Percentiles rank a stretch among this genome's conserved stretches.
These are phyloP conservation scores for Alternaria atra DNA, from an alignment of 2,329 filamentous ascomycete genomes.

Conservation along the genomic window DNA sequence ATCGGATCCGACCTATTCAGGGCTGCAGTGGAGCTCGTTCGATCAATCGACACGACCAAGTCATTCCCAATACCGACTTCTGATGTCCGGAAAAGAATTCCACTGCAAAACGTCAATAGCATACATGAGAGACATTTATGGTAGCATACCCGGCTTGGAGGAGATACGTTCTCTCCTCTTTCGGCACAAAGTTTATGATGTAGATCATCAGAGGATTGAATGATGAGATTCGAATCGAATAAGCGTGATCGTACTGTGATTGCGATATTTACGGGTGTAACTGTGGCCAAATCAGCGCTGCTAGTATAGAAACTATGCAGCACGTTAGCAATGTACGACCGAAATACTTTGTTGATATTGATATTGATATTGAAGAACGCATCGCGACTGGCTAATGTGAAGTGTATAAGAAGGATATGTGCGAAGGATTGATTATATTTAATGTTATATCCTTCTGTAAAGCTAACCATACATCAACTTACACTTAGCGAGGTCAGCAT, in stretches of 20 bases:
- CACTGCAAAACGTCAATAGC: too few relatives aligned
- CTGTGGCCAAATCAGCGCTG: too few relatives aligned
- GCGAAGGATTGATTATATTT: too few relatives aligned
- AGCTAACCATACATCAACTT: too few relatives aligned
- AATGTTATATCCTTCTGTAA: too few relatives aligned
- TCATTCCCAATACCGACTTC: not conserved
- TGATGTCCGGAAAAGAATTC: not conserved
- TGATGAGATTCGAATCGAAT: conserved; percentile 29
- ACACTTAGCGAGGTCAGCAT: too few relatives aligned
- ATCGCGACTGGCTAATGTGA: not conserved
- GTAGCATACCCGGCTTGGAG: not conserved
- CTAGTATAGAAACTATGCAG: too few relatives aligned
- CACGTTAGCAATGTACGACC: too few relatives aligned
- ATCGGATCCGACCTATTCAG: not conserved
- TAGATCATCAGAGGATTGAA: conserved; percentile 4
- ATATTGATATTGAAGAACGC: too few relatives aligned
- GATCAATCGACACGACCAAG: not conserved
- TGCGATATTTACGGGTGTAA: too few relatives aligned
- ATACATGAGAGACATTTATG: not conserved
- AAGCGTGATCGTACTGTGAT: not conserved
- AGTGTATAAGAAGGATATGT: too few relatives aligned
- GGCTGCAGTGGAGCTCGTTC: not conserved
- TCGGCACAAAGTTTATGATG: not conserved
- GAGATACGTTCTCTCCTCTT: not conserved
- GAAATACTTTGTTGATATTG: too few relatives aligned